Conservation (phyloP, 2,329 filamentous ascomycete genomes). For the Xylaria multiplex region DNA sequence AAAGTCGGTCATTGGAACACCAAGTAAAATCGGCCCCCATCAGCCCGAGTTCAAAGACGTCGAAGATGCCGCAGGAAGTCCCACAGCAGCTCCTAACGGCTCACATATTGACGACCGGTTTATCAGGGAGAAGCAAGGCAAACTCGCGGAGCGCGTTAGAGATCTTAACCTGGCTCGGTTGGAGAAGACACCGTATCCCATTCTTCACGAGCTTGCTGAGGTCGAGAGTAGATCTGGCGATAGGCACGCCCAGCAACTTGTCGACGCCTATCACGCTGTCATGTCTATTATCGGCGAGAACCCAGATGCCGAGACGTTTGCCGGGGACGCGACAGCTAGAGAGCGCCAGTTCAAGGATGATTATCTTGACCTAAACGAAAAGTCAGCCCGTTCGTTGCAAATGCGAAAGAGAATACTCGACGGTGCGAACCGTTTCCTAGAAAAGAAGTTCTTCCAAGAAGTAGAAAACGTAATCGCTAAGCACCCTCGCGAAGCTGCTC, state of each 20-base stretch:
- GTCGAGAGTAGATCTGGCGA: constrained; percentile 77
- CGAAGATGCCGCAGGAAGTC: constrained; percentile 64
- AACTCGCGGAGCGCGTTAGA: constrained; percentile 82
- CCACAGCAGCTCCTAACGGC: constrained; percentile 57
- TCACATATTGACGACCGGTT: constrained; percentile 76
- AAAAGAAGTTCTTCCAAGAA: constrained; percentile 81
- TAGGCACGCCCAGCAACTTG: constrained; percentile 76
- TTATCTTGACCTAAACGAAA: constrained; percentile 79
- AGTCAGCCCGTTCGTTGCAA: constrained; percentile 69
- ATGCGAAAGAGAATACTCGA: constrained; percentile 83
- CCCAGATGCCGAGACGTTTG: constrained; percentile 64
- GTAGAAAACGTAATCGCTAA: constrained; percentile 81
- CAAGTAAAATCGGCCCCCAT: constrained; percentile 74
- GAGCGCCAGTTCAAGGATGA: constrained; percentile 80
- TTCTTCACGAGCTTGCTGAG: constrained; percentile 79
- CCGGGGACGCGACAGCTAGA: constrained; percentile 72
- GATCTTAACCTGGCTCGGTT: constrained; percentile 79
- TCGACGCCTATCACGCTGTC: constrained; percentile 84
- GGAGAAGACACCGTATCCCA: constrained; percentile 72
- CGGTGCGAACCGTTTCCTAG: constrained; percentile 82
- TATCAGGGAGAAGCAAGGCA: constrained; percentile 83
- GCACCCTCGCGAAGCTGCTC: constrained; percentile 86
- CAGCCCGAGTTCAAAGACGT: constrained; percentile 75
- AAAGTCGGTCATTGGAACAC: constrained; percentile 87
- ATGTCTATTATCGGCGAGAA: constrained; percentile 82